These are phyloP conservation scores for Halenospora varia DNA, from an alignment of 495 filamentous ascomycete species.

Conservation along the genomic window DNA sequence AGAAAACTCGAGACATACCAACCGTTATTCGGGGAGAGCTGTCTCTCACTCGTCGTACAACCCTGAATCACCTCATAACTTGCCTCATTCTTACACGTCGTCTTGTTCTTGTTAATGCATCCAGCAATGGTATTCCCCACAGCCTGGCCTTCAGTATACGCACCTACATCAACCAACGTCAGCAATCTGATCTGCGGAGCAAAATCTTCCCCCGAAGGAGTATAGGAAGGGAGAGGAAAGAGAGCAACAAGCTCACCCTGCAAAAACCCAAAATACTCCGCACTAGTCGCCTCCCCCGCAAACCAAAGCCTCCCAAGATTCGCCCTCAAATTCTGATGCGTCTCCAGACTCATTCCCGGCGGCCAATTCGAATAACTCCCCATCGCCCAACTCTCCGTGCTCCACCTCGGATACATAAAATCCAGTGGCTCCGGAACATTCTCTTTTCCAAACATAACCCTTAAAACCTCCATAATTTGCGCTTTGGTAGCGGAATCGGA, in stretches of 20 bases:
- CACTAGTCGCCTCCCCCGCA: conserved; percentile 67
- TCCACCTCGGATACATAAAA: conserved; percentile 73
- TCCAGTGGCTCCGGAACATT: conserved; percentile 62
- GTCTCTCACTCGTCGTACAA: conserved; percentile 24
- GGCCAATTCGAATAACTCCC: conserved; percentile 78
- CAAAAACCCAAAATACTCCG: conserved; percentile 68
- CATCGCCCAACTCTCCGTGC: conserved; percentile 57
- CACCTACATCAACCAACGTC: conserved; percentile 20
- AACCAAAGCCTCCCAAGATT: conserved; percentile 61
- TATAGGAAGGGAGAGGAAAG: neutral
- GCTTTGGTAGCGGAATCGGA: conserved; percentile 54
- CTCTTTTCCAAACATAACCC: conserved; percentile 59
- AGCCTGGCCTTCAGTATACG: conserved; percentile 56
- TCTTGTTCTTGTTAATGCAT: conserved; percentile 31
- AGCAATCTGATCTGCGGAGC: neutral
- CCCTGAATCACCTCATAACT: conserved; percentile 26
- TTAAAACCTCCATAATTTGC: conserved; percentile 58
- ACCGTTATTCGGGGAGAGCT: conserved; percentile 28
- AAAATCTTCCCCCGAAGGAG: neutral
- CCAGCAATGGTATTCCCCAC: conserved; percentile 48
- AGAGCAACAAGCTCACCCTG: conserved; percentile 45
- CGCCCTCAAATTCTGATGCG: conserved; percentile 70
- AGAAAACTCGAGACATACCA: conserved; percentile 30
- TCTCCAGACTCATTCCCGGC: conserved; percentile 56
- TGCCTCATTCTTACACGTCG: conserved; percentile 20